Conservation (phyloP, 306 rosid species). For the Astragalus membranaceus region DNA sequence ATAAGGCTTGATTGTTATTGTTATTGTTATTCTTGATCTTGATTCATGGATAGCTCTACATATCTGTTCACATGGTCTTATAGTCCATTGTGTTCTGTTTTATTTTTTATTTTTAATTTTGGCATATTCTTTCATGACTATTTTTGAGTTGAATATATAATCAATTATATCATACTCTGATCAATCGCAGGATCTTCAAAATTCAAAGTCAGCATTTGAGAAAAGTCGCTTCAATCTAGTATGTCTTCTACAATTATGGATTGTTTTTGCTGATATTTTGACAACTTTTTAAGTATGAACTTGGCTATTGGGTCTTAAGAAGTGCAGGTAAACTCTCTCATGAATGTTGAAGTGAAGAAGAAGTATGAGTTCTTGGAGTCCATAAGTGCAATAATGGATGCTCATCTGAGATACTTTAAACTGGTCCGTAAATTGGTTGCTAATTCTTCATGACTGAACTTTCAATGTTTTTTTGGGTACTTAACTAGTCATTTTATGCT, state of each 20-base stretch:
- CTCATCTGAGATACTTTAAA: slow-evolving; percentile 92
- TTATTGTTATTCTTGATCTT: neutral
- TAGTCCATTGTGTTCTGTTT: slow-evolving; percentile 3
- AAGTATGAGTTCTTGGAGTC: slow-evolving; percentile 93
- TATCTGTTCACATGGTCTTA: slow-evolving; percentile 2
- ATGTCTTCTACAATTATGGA: slow-evolving; percentile 37
- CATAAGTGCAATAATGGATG: slow-evolving; percentile 97
- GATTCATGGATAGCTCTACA: neutral
- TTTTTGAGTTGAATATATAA: neutral
- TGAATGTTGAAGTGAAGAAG: slow-evolving; percentile 91
- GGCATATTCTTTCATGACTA: neutral
- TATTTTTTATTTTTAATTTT: neutral
- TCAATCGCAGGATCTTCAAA: slow-evolving; percentile 74
- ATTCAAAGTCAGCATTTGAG: slow-evolving; percentile 92
- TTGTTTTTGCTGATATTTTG: slow-evolving; percentile 12
- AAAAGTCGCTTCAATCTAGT: slow-evolving; percentile 98
- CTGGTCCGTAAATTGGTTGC: slow-evolving; percentile 56
- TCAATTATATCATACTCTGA: slow-evolving; percentile 7
- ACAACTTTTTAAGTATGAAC: slow-evolving; percentile 30
- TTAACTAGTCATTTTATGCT: slow-evolving; percentile 31
- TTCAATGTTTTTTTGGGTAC: slow-evolving; percentile 7
- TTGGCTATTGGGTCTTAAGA: slow-evolving; percentile 52
- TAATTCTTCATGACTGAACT: slow-evolving; percentile 17
- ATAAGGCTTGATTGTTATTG: neutral
- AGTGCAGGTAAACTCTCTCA: slow-evolving; percentile 92